These are phyloP conservation scores for Acacia concinna DNA, from an alignment of 331 rosid species.

Conservation along the genomic window DNA sequence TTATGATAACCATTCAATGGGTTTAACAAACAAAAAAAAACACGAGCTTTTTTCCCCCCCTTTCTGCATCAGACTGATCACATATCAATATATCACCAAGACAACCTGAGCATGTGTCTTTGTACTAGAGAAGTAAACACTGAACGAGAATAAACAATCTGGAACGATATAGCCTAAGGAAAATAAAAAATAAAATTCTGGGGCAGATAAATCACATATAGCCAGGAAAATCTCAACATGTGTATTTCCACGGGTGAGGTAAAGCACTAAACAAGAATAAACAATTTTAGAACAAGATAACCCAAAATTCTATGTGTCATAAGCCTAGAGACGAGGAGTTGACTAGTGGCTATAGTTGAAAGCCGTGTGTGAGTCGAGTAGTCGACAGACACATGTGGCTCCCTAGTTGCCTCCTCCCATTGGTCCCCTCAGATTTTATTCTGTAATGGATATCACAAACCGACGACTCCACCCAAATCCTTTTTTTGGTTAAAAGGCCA, in stretches of 20 bases:
- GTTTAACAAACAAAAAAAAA: no score
- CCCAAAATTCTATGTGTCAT: not conserved
- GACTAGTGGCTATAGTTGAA: not conserved
- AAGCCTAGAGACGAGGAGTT: no score
- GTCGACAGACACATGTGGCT: not conserved
- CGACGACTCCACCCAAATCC: not conserved
- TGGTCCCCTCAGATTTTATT: slow-evolving; percentile 21
- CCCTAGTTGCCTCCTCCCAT: not conserved
- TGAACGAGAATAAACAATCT: not conserved
- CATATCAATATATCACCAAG: no score
- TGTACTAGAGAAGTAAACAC: not conserved
- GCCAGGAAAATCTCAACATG: not conserved
- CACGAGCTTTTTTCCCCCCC: no score
- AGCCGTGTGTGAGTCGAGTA: not conserved
- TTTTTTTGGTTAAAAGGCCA: no score
- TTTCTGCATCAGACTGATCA: not conserved
- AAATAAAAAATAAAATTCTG: no score
- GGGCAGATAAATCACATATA: not conserved
- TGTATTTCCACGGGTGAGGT: not conserved
- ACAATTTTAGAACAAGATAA: not conserved
- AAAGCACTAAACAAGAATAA: not conserved
- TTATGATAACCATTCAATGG: not conserved
- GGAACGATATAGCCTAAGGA: not conserved
- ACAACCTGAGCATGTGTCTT: not conserved
- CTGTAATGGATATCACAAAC: not conserved